These are phyloP conservation scores for Anastatica hierochuntica DNA, from an alignment of 345 rosid genomes.

Conservation along the genomic window DNA sequence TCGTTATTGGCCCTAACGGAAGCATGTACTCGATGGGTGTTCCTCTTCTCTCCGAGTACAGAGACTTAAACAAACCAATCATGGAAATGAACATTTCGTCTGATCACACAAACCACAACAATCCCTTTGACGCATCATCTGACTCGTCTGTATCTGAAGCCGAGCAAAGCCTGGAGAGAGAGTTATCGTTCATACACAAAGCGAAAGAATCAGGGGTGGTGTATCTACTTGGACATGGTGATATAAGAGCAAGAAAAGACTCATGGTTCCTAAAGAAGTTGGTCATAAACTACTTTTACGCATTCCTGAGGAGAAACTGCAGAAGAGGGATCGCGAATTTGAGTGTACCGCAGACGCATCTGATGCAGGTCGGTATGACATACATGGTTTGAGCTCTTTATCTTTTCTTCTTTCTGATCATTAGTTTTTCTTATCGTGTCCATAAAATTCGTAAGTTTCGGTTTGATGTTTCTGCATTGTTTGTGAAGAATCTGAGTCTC, in stretches of 20 bases:
- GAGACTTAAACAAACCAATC: constrained; percentile 22
- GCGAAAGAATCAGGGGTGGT: constrained; percentile 97
- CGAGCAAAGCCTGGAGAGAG: constrained; percentile 86
- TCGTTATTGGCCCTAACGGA: constrained; percentile 79
- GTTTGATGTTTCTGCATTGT: too few species aligned
- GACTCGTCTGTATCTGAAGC: constrained; percentile 34
- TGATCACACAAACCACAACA: constrained; percentile 20
- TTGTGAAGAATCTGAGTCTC: too few species aligned
- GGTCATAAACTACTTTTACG: constrained; percentile 85
- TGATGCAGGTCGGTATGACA: constrained; percentile 99
- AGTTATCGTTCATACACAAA: constrained; percentile 77
- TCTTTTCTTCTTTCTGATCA: too few species aligned
- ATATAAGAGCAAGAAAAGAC: constrained; percentile 86
- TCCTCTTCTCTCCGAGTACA: constrained; percentile 70
- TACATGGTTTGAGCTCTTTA: constrained; percentile 71
- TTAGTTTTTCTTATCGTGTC: too few species aligned
- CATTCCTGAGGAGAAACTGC: constrained; percentile 88
- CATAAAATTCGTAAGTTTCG: too few species aligned
- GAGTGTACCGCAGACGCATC: constrained; percentile 86
- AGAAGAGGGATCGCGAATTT: constrained; percentile 90
- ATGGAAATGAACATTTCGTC: constrained; percentile 51
- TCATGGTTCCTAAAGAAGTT: constrained; percentile 97
- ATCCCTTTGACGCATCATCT: constrained; percentile 22
- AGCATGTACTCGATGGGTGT: constrained; percentile 79
- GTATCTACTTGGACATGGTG: constrained; percentile 99